phyloP scores from a whole-genome alignment of 805 yeast species.

The Zygotorulaspora danielsina region DNA sequence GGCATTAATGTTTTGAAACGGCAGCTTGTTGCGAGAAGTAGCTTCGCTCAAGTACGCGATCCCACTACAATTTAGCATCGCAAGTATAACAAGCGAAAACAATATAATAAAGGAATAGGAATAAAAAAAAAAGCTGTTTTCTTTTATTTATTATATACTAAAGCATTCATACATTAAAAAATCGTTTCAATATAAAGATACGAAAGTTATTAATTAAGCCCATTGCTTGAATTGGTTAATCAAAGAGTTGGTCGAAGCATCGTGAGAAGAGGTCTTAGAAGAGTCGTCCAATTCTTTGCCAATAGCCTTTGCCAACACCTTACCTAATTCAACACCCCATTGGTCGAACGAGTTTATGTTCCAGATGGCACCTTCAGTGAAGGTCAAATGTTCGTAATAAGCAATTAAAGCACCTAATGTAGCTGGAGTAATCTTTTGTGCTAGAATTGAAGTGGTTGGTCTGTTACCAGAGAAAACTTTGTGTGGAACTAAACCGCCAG shows the following conservation, averaged over 20 bases:
- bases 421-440: constrained; percentile 95
- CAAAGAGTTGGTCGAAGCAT: constrained; percentile 85
- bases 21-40: no score
- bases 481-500: constrained; percentile 86
- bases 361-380: constrained; percentile 99
- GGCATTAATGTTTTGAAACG: not conserved
- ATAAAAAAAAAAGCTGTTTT: no score
- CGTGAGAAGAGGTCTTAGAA: constrained; percentile 62
- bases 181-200: no score
- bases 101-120: no score
- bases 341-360: constrained; percentile 99
- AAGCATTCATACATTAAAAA: no score
- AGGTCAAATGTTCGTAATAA: constrained; percentile 95
- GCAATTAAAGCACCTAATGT: constrained; percentile 94
- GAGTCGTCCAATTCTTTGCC: constrained; percentile 77
- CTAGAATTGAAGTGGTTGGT: constrained; percentile 96
- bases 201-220: constrained; percentile 37
- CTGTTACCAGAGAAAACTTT: constrained; percentile 97
- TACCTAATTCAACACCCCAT: constrained; percentile 99
- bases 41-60: no score
- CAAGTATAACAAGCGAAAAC: no score
- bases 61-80: no score
- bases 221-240: constrained; percentile 94
- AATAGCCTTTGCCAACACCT: constrained; percentile 93
- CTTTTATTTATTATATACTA: not conserved